phyloP scores from a whole-genome alignment of 306 rosid genomes.

The Malus orientalis region DNA sequence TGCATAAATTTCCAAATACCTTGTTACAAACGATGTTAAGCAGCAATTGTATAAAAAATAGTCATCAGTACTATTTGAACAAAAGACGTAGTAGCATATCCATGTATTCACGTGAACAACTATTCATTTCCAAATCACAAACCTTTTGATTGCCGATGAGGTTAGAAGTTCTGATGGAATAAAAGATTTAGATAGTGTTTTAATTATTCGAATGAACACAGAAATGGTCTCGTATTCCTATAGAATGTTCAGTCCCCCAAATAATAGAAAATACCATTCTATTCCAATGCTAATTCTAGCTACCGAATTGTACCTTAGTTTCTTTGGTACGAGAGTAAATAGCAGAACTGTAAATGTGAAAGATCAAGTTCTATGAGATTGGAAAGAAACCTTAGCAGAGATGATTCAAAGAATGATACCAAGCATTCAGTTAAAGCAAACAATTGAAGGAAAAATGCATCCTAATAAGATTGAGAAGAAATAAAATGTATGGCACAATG shows the following conservation, averaged over 20 bases:
- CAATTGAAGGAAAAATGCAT: slow-evolving; percentile 6
- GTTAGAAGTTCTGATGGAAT: background rate
- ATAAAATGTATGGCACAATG: slow-evolving; percentile 2
- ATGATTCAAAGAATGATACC: background rate
- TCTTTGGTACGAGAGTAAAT: background rate
- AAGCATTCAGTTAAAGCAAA: background rate
- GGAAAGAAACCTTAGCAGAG: background rate
- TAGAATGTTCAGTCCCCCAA: background rate
- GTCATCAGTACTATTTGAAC: slow-evolving; percentile 1
- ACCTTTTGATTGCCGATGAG: background rate
- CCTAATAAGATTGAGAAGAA: slow-evolving; percentile 3
- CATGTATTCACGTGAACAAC: slow-evolving; percentile 6
- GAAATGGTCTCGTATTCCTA: background rate
- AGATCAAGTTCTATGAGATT: background rate
- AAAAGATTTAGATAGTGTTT: background rate
- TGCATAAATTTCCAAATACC: slow-evolving; percentile 29
- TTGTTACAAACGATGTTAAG: background rate
- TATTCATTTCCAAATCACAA: slow-evolving; percentile 8
- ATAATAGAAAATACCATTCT: background rate
- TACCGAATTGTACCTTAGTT: background rate
- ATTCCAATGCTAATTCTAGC: background rate
- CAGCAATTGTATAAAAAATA: background rate
- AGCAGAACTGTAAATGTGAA: background rate
- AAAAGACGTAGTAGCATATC: background rate
- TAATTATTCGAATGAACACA: background rate